Evolutionary conservation across 2,329 filamentous ascomycete species (phyloP), one percentile per base, ranked within the genome.

Genomic region (Calonectria naviculata): DNA sequence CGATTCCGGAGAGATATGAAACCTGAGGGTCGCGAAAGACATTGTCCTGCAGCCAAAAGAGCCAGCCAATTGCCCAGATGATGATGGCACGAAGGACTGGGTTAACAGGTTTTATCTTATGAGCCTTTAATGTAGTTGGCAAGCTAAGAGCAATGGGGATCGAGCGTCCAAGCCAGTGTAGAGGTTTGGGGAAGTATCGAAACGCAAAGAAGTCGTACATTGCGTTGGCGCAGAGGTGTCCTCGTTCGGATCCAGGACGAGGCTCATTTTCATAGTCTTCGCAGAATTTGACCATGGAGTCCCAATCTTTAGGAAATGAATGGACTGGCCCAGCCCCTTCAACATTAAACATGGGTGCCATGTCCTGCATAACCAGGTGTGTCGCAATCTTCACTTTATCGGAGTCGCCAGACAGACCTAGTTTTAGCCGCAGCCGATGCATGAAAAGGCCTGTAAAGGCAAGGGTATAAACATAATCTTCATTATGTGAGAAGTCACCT

Each of bases 171-270:
- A 70, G 17, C 68, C 63, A 70, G 10, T 54, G 68, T 2, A 70
- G 13, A 5, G 63, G 52, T 0, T 44, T 54, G 1, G 68, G 68
- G 31, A 70, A 70, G 10, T 67, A 70, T 19, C 68, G 63, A 12
- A 70, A 70, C 3, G 68, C 54, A 54, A 70, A 70, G 17, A 67
- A 54, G 17, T 70, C 66, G 29, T 67, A 66, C 5, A 70, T 67
- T 1, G 63, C 68, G 13, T 54, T 12, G 17, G 41, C 68, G 10
- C 66, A 24, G 34, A 67, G 49, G n/a, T 56, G 42, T 0, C 36
- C 36, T 13, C 54, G 44, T 15, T 60, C 52, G 24, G 52, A 63
- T 4, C 49, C 49, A 34, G 66, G 63, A 5, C 54, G 68, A 5
- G 61, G 62, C 1, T 44, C 34, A 13, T 42, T 66, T 46, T 70